These are phyloP conservation scores for Glutinoglossum americanum DNA, from an alignment of 495 filamentous ascomycete species.

Conservation along the genomic window DNA sequence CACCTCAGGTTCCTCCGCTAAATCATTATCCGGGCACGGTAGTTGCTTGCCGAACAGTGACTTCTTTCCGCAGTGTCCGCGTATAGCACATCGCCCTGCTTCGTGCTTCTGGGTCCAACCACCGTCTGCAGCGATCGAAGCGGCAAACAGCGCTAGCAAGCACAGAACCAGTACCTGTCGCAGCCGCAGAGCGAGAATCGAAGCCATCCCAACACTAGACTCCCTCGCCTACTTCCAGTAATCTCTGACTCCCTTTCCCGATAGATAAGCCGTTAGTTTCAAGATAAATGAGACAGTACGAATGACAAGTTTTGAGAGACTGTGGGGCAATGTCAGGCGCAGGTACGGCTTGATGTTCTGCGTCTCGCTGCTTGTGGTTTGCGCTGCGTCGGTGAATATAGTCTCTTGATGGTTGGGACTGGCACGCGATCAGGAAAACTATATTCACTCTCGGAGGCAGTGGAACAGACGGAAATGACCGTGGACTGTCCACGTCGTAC, in stretches of 20 bases:
- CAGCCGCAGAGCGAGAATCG: background rate
- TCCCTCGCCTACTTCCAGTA: background rate
- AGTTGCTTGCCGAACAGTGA: slow-evolving; percentile 70
- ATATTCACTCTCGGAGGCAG: background rate
- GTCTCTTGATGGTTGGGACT: background rate
- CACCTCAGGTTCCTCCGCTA: slow-evolving; percentile 49
- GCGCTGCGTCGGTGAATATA: background rate
- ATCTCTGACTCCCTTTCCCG: background rate
- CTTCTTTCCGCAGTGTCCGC: slow-evolving; percentile 77
- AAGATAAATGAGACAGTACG: background rate
- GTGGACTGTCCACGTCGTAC: background rate
- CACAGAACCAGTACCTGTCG: background rate
- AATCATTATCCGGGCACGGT: slow-evolving; percentile 83
- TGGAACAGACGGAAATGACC: background rate
- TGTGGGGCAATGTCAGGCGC: background rate
- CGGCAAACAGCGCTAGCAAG: background rate
- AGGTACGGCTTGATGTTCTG: background rate
- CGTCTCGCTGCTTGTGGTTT: background rate
- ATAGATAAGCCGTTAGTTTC: background rate
- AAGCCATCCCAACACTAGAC: background rate
- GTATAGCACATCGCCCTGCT: slow-evolving; percentile 72
- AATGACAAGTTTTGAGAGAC: background rate
- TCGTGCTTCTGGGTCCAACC: slow-evolving; percentile 48
- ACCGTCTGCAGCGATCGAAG: slow-evolving; percentile 1
- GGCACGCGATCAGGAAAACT: background rate